A percentile compares a stretch with the other conserved stretches of the same genome.
Conservation (phyloP, 2,329 filamentous ascomycete genomes). For the Ophiocordyceps camponoti-leonardi region DNA sequence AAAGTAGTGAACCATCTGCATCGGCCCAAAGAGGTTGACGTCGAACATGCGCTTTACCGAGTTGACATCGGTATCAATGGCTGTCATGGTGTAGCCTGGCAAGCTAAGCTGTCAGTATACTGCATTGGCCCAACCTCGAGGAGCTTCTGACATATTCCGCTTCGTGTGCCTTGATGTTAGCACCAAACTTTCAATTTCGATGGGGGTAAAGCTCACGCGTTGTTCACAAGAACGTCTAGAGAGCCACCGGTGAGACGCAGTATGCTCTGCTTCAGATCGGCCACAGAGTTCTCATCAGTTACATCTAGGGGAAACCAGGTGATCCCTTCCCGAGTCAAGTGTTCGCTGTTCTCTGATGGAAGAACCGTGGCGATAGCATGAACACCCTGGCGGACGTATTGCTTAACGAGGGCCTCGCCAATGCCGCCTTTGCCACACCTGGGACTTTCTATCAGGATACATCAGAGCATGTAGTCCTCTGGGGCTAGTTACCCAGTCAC, state of each 20-base stretch:
- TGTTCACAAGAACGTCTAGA: constrained; percentile 1
- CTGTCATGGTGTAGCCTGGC: constrained; percentile 7
- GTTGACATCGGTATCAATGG: constrained; percentile 11
- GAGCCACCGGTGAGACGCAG: constrained; percentile 3
- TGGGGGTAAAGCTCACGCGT: background rate
- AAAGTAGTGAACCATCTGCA: constrained; percentile 8
- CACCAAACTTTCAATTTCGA: background rate
- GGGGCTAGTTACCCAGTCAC: background rate
- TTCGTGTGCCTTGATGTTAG: background rate
- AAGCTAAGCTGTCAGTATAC: constrained; percentile 5
- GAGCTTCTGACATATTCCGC: background rate
- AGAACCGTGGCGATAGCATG: constrained; percentile 16
- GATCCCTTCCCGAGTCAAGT: constrained; percentile 8
- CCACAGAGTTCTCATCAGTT: constrained; percentile 9
- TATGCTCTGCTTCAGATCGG: constrained; percentile 4
- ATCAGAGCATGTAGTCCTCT: too few relatives aligned
- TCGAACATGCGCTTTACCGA: constrained; percentile 19
- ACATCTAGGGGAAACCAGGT: constrained; percentile 15
- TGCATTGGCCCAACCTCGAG: background rate
- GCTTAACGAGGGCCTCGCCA: constrained; percentile 8
- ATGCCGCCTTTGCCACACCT: constrained; percentile 7
- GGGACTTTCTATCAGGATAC: background rate
- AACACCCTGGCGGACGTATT: constrained; percentile 7
- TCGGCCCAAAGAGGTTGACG: constrained; percentile 21
- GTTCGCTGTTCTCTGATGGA: constrained; percentile 6